Evolutionary conservation across 495 filamentous ascomycete species (phyloP).

Genomic region (Aspergillus saccharolyticus): DNA sequence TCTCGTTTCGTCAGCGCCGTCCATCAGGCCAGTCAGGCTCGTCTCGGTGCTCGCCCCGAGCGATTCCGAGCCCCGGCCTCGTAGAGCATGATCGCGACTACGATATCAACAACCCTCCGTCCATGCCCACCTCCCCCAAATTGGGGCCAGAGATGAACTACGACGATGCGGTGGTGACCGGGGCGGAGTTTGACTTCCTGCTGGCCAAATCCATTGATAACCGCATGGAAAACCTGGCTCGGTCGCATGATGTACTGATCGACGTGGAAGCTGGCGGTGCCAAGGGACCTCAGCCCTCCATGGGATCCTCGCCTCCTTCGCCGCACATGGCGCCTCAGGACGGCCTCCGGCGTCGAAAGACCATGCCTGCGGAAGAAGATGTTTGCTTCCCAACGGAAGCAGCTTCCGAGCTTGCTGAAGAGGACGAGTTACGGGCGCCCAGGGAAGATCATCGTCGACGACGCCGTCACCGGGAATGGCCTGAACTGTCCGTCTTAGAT

Average conservation of each 20-base stretch:
- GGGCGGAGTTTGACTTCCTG: conserved; percentile 39
- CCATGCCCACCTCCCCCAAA: conserved; percentile 73
- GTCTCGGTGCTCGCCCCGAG: conserved; percentile 33
- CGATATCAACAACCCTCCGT: conserved; percentile 96
- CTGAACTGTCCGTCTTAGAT: conserved; percentile 70
- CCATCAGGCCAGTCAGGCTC: conserved; percentile 28
- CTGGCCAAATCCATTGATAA: conserved; percentile 31
- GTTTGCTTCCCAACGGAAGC: conserved; percentile 86
- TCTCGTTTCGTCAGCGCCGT: conserved; percentile 26
- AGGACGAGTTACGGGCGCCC: conserved; percentile 50
- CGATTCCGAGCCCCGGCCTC: conserved; percentile 25
- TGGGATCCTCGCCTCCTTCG: conserved; percentile 29
- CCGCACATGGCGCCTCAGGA: conserved; percentile 32
- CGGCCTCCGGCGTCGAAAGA: conserved; percentile 43
- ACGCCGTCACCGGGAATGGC: conserved; percentile 55
- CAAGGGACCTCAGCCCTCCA: conserved; percentile 25
- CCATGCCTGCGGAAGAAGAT: conserved; percentile 68
- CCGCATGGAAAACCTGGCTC: conserved; percentile 26
- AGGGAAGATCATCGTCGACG: conserved; percentile 49
- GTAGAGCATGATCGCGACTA: conserved; percentile 46
- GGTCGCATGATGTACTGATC: conserved; percentile 49
- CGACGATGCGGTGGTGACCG: conserved; percentile 71
- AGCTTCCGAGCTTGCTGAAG: conserved; percentile 73
- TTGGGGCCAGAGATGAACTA: conserved; percentile 59
- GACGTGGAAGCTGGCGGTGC: conserved; percentile 48